Conservation (phyloP, 495 filamentous ascomycete genomes). For the Aspergillus ostianus region DNA sequence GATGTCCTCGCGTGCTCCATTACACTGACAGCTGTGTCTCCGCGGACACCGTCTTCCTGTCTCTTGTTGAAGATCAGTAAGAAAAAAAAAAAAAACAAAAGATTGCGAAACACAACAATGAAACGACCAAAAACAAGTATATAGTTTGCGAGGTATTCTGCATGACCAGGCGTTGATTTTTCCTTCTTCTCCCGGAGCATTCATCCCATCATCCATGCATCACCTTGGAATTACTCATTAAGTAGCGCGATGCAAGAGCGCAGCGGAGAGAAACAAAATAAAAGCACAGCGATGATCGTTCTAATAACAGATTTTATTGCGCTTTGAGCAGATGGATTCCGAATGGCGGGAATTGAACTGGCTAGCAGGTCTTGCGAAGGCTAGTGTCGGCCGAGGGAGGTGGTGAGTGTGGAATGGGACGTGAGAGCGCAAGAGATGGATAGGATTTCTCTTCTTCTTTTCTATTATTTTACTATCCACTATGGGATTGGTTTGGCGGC, state of each 20-base stretch:
- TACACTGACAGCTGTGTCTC: slow-evolving; percentile 7
- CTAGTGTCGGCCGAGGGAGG: too few relatives aligned
- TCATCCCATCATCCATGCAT: neutral
- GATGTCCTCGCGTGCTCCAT: slow-evolving; percentile 19
- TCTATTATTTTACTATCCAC: neutral
- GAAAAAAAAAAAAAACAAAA: slow-evolving; percentile 3
- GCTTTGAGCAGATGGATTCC: neutral
- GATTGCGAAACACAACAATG: neutral
- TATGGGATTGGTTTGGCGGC: neutral
- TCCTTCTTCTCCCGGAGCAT: neutral
- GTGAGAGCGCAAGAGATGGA: neutral
- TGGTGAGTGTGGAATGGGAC: too few relatives aligned
- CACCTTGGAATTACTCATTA: neutral
- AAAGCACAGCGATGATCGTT: neutral
- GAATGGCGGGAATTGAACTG: neutral
- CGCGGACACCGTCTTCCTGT: slow-evolving; percentile 1
- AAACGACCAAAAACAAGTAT: slow-evolving; percentile 2
- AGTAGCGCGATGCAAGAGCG: neutral
- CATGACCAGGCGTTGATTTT: slow-evolving; percentile 14
- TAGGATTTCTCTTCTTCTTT: neutral
- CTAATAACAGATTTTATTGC: neutral
- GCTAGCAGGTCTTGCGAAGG: too few relatives aligned
- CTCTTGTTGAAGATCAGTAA: neutral
- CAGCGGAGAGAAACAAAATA: neutral
- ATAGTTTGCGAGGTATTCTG: slow-evolving; percentile 10